Percentiles rank a stretch among this genome's conserved stretches.
Conservation (phyloP, 2,329 filamentous ascomycete genomes). For the Cladosporium velox region DNA sequence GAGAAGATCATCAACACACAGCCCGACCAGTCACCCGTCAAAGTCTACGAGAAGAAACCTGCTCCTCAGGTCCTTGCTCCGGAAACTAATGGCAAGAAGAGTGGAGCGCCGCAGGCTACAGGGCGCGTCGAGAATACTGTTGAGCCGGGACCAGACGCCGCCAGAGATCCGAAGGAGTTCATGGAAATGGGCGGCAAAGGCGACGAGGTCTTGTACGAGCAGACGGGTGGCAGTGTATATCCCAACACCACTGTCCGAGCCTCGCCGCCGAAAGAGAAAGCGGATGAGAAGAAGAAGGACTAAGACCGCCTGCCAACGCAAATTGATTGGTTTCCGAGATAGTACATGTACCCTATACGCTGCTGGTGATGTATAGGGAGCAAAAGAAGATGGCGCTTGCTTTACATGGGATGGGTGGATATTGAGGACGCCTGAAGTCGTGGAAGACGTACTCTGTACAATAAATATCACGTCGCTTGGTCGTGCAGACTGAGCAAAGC, state of each 20-base stretch:
- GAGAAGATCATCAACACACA: conserved; percentile 60
- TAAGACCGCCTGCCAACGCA: not conserved
- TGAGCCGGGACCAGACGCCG: conserved; percentile 68
- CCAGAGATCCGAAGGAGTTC: conserved; percentile 73
- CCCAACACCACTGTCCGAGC: conserved; percentile 32
- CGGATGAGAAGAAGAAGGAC: not conserved
- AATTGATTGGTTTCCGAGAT: not conserved
- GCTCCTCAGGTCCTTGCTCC: conserved; percentile 41
- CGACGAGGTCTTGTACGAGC: conserved; percentile 73
- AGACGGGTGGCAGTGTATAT: conserved; percentile 51
- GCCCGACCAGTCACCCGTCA: conserved; percentile 61
- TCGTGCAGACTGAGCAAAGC: not conserved
- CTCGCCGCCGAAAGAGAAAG: not conserved
- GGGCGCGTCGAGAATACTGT: conserved; percentile 46
- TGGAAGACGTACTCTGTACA: not conserved
- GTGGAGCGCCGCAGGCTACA: conserved; percentile 16
- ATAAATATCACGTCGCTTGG: not conserved
- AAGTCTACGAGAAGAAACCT: conserved; percentile 74
- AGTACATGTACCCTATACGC: not conserved
- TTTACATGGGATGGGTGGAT: not conserved
- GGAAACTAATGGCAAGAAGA: conserved; percentile 7
- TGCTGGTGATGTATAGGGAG: not conserved
- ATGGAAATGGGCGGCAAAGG: conserved; percentile 83
- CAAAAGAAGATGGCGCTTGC: not conserved
- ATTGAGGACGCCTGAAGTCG: not conserved